A percentile compares a stretch with the other conserved stretches of the same genome.
phyloP scores from a whole-genome alignment of 2,329 filamentous ascomycete genomes.

The Colletotrichum sp. region DNA sequence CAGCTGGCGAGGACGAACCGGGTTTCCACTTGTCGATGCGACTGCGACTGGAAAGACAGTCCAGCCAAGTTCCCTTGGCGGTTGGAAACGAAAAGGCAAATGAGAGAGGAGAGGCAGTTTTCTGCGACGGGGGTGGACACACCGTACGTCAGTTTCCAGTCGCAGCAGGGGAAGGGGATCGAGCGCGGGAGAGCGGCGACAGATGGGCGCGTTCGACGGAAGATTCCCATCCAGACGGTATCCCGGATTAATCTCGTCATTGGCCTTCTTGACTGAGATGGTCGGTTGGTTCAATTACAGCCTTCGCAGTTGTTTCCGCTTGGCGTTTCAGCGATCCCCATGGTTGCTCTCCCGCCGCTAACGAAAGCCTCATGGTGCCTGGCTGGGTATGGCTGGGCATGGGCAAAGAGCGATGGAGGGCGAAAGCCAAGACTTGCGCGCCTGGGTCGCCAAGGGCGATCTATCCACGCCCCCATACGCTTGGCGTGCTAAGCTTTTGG shows the following conservation, averaged over 20 bases:
- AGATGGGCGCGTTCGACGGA: neutral
- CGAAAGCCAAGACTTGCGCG: neutral
- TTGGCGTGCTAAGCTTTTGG: conserved; percentile 13
- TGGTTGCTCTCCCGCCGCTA: conserved; percentile 11
- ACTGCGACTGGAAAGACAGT: neutral
- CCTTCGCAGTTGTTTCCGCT: conserved; percentile 12
- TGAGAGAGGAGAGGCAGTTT: neutral
- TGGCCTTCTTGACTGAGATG: neutral
- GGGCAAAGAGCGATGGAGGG: neutral
- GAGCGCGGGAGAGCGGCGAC: conserved; percentile 13
- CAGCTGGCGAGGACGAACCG: neutral
- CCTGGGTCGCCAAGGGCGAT: conserved; percentile 12
- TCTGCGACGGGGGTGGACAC: neutral
- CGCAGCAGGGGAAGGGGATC: neutral
- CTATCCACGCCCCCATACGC: neutral
- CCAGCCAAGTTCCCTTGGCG: neutral
- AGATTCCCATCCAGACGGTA: neutral
- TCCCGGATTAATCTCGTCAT: neutral
- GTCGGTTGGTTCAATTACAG: neutral
- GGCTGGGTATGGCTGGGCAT: neutral
- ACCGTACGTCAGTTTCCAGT: neutral
- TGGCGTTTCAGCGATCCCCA: conserved; percentile 18
- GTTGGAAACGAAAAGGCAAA: conserved; percentile 9
- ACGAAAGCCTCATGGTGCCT: neutral
- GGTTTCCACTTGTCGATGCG: neutral